These are phyloP conservation scores for Vitrella brassicaformis DNA, from an alignment of 73 alveolate species.

Conservation along the genomic window DNA sequence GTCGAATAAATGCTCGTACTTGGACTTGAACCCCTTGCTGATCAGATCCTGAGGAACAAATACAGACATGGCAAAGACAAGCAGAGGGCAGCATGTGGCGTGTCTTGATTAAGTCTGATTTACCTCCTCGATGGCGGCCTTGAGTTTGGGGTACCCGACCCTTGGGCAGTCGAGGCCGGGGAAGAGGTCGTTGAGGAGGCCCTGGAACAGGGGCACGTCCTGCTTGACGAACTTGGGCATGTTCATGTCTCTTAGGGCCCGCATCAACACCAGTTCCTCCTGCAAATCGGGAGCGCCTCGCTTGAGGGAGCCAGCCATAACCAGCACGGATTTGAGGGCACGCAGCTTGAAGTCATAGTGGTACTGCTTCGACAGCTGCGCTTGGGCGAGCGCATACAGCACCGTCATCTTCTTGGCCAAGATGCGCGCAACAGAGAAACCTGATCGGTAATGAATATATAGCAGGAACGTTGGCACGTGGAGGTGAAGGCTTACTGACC, in stretches of 20 bases:
- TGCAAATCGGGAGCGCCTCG: constrained; percentile 80
- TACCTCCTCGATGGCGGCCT: constrained; percentile 73
- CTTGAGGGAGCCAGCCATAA: constrained; percentile 60
- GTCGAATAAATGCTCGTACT: background rate
- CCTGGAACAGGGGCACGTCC: constrained; percentile 35
- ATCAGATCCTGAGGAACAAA: constrained; percentile 9
- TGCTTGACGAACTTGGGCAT: constrained; percentile 98
- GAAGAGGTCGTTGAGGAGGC: constrained; percentile 93
- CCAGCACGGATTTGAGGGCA: constrained; percentile 87
- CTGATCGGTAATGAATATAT: background rate
- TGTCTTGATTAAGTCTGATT: constrained; percentile 51
- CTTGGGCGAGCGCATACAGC: constrained; percentile 86
- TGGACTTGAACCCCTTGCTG: background rate
- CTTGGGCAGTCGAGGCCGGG: constrained; percentile 87
- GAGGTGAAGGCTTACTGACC: constrained; percentile 38
- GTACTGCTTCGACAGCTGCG: constrained; percentile 78
- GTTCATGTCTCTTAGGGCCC: constrained; percentile 97
- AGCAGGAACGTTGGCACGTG: background rate
- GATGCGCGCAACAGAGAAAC: constrained; percentile 6
- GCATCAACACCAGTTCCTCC: constrained; percentile 94
- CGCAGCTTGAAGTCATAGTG: constrained; percentile 95
- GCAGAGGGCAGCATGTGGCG: constrained; percentile 43
- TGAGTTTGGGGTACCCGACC: constrained; percentile 73
- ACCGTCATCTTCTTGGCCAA: constrained; percentile 95
- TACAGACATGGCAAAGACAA: no score